phyloP scores from a whole-genome alignment of 352 stramenopile genomes.

The Porosira glacialis region DNA sequence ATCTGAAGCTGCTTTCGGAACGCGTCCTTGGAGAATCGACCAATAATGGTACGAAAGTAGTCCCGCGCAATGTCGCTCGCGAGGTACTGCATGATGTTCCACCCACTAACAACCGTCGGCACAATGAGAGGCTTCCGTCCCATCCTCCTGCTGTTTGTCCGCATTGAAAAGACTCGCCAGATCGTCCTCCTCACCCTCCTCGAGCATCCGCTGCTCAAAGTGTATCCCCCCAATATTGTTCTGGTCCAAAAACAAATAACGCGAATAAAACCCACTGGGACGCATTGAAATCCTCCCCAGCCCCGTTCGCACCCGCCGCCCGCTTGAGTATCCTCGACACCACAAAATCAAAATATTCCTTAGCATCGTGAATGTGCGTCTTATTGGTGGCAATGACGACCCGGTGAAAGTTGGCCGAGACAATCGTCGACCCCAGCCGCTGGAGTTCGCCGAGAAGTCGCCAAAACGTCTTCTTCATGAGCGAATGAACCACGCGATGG shows the following conservation, averaged over 20 bases:
- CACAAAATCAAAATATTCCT: conserved; percentile 94
- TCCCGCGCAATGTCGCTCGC: conserved; percentile 73
- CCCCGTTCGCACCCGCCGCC: conserved; percentile 32
- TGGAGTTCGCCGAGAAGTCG: conserved; percentile 91
- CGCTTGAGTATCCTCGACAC: conserved; percentile 84
- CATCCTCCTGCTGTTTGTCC: conserved; percentile 23
- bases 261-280: conserved; percentile 84
- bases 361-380: conserved; percentile 82
- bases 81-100: conserved; percentile 81
- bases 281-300: conserved; percentile 68
- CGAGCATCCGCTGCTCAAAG: conserved; percentile 71
- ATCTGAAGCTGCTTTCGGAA: conserved; percentile 69
- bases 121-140: conserved; percentile 45
- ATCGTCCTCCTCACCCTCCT: conserved; percentile 58
- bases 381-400: conserved; percentile 86
- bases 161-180: conserved; percentile 48
- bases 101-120: conserved; percentile 71
- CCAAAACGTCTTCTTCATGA: conserved; percentile 92
- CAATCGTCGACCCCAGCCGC: conserved; percentile 89
- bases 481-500: conserved; percentile 87
- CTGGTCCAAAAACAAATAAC: conserved; percentile 92
- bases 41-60: conserved; percentile 79
- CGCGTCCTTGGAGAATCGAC: conserved; percentile 73
- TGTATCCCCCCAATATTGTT: conserved; percentile 94
- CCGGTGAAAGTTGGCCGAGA: conserved; percentile 87